Evolutionary conservation across 2,329 filamentous ascomycete genomes (phyloP).

Genomic region (Epichloe sp.): DNA sequence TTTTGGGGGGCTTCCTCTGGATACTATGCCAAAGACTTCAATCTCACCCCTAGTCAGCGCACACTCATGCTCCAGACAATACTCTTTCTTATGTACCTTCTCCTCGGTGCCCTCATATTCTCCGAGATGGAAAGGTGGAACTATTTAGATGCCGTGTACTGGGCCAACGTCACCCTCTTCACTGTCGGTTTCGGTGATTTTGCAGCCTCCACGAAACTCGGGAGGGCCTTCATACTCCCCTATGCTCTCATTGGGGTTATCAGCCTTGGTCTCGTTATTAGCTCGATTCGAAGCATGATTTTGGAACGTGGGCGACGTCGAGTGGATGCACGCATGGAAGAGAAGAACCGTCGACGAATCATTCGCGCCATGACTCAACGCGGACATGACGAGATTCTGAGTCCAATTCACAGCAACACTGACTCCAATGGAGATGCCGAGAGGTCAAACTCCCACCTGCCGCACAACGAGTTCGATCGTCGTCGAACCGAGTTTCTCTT

Average conservation of each 20-base stretch:
- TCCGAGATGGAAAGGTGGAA: constrained; percentile 58
- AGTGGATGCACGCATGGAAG: constrained; percentile 43
- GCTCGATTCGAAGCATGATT: constrained; percentile 57
- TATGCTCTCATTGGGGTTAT: constrained; percentile 76
- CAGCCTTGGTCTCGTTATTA: constrained; percentile 71
- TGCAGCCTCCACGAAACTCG: constrained; percentile 34
- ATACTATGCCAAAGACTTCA: constrained; percentile 68
- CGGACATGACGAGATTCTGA: constrained; percentile 34
- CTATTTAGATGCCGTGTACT: constrained; percentile 68
- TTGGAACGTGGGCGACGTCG: constrained; percentile 43
- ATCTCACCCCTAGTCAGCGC: constrained; percentile 65
- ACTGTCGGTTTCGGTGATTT: constrained; percentile 52
- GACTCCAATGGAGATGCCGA: constrained; percentile 3
- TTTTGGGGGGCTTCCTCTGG: constrained; percentile 62
- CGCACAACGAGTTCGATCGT: constrained; percentile 38
- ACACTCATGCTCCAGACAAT: constrained; percentile 88
- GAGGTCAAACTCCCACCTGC: constrained; percentile 6
- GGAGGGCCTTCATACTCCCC: constrained; percentile 63
- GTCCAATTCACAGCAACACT: constrained; percentile 27
- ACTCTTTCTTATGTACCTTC: constrained; percentile 68
- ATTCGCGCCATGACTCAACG: constrained; percentile 32
- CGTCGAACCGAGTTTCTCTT: constrained; percentile 60
- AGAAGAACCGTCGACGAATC: constrained; percentile 40
- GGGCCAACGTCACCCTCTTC: constrained; percentile 60
- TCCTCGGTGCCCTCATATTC: constrained; percentile 65